phyloP scores from a whole-genome alignment of 2,329 filamentous ascomycete species.

The Penicillium sp. region DNA sequence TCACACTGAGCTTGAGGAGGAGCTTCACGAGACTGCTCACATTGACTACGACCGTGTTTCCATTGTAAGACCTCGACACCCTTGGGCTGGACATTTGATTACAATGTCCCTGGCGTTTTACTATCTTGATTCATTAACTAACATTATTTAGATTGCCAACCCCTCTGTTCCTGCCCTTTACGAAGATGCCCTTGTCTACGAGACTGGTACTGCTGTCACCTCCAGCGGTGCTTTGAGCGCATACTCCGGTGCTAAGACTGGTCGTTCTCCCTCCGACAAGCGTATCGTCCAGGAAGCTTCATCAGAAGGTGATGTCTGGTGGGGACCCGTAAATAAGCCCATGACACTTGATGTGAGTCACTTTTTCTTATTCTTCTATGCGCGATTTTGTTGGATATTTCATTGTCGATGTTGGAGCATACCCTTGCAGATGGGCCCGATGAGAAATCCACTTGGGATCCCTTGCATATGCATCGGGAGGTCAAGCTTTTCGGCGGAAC shows the following conservation, averaged over 20 bases:
- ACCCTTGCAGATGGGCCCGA: slow-evolving; percentile 22
- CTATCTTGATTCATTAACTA: slow-evolving; percentile 4
- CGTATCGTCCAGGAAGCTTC: slow-evolving; percentile 88
- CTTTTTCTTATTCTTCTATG: slow-evolving; percentile 7
- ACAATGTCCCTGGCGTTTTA: slow-evolving; percentile 4
- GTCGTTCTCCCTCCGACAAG: slow-evolving; percentile 95
- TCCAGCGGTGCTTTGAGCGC: slow-evolving; percentile 91
- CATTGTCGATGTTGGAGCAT: slow-evolving; percentile 10
- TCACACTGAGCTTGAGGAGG: slow-evolving; percentile 96
- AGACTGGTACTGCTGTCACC: slow-evolving; percentile 95
- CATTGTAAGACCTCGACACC: slow-evolving; percentile 64
- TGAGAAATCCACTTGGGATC: slow-evolving; percentile 18
- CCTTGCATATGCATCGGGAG: slow-evolving; percentile 25
- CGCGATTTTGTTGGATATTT: slow-evolving; percentile 18
- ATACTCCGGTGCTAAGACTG: slow-evolving; percentile 97
- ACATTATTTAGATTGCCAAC: slow-evolving; percentile 65
- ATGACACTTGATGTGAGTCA: slow-evolving; percentile 89
- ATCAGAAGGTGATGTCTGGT: slow-evolving; percentile 94
- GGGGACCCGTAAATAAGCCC: slow-evolving; percentile 99
- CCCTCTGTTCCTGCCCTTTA: slow-evolving; percentile 93
- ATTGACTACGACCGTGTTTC: slow-evolving; percentile 99
- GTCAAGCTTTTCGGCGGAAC: slow-evolving; percentile 26
- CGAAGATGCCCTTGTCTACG: slow-evolving; percentile 98
- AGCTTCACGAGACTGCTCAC: slow-evolving; percentile 95
- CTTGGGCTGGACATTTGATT: slow-evolving; percentile 5